Evolutionary conservation across 2,329 filamentous ascomycete genomes (phyloP).

Genomic region (Apiospora phragmitis): DNA sequence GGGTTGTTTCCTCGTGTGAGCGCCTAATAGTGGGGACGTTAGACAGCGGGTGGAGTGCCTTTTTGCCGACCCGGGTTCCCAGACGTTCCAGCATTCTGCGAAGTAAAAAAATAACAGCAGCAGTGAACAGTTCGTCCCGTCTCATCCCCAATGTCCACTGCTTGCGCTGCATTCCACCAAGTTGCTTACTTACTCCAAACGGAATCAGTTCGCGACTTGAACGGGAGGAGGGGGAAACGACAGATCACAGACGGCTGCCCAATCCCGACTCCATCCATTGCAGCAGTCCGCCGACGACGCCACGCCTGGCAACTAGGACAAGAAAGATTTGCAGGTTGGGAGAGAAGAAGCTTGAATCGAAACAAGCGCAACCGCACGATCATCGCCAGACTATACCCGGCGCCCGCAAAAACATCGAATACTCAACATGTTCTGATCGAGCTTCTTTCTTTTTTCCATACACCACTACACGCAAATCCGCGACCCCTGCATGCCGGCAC

Average conservation of each 20-base stretch:
- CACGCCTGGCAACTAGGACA: background rate
- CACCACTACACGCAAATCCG: background rate
- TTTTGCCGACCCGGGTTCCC: background rate
- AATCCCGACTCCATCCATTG: background rate
- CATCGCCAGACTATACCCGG: background rate
- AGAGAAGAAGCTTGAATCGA: background rate
- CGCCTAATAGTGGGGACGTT: background rate
- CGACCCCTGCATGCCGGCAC: background rate
- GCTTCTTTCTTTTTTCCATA: background rate
- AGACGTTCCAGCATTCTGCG: background rate
- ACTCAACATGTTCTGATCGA: background rate
- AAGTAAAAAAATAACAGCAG: background rate
- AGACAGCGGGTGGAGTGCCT: background rate
- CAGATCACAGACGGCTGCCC: background rate
- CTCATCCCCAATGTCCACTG: background rate
- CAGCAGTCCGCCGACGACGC: background rate
- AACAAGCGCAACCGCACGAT: background rate
- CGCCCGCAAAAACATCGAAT: background rate
- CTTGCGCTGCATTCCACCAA: slow-evolving; percentile 4
- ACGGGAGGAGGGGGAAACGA: background rate
- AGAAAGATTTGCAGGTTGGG: background rate
- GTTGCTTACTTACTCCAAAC: slow-evolving; percentile 6
- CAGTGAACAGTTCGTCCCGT: background rate
- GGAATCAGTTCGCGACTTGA: background rate
- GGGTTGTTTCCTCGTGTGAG: no score